Percentiles rank a stretch among this genome's conserved stretches.
Conservation (phyloP, 345 rosid genomes). For the Citrus unshiu region DNA sequence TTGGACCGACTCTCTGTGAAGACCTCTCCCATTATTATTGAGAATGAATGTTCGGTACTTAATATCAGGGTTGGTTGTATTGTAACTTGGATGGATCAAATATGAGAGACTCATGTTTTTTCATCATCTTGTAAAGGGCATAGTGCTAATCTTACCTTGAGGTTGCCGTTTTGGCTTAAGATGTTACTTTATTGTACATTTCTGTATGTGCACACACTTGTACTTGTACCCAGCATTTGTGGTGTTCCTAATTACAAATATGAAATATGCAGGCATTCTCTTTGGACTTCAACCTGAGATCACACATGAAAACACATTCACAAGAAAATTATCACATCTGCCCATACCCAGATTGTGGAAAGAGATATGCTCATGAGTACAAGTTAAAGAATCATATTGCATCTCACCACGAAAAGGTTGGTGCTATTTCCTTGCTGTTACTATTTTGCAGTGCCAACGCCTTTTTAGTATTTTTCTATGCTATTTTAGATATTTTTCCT, state of each 20-base stretch:
- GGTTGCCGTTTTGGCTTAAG: not conserved
- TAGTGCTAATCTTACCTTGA: not conserved
- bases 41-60: not conserved
- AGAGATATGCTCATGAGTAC: conserved; percentile 99
- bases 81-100: not conserved
- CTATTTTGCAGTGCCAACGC: not conserved
- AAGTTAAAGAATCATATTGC: conserved; percentile 85
- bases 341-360: conserved; percentile 87
- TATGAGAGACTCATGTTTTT: not conserved
- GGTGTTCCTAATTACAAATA: conserved; percentile 1
- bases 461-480: not conserved
- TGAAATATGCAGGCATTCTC: conserved; percentile 82
- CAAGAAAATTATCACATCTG: conserved; percentile 97
- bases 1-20: too few relatives aligned
- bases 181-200: conserved; percentile 5
- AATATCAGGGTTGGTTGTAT: not conserved
- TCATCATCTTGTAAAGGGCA: not conserved
- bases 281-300: conserved; percentile 91
- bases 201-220: not conserved
- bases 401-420: conserved; percentile 84
- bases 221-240: not conserved
- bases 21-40: not conserved
- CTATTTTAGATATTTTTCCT: not conserved
- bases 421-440: conserved; percentile 2
- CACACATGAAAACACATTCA: conserved; percentile 99